These are phyloP conservation scores for Azolla pinnata DNA, from an alignment of 75 land plant species.

Conservation along the genomic window DNA sequence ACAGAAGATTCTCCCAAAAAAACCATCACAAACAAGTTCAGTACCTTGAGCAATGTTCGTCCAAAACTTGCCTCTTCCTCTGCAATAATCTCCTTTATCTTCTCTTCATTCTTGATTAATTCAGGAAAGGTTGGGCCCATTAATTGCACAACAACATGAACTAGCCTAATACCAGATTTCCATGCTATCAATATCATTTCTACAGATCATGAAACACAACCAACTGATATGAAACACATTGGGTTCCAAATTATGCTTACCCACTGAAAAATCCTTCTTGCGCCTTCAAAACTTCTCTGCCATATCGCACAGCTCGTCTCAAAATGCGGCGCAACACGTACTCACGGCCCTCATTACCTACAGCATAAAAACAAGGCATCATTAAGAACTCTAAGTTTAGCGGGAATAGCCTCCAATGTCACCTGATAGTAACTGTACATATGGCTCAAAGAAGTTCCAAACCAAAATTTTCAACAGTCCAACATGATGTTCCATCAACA, in stretches of 20 bases:
- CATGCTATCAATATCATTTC: too few species aligned
- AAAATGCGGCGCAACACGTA: constrained; percentile 88
- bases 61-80: constrained; percentile 94
- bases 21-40: neutral
- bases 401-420: too few species aligned
- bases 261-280: constrained; percentile 86
- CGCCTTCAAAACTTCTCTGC: constrained; percentile 84
- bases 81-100: constrained; percentile 59
- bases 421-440: too few species aligned
- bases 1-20: neutral
- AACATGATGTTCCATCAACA: too few species aligned
- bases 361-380: too few species aligned
- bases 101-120: constrained; percentile 51
- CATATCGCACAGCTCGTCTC: constrained; percentile 92
- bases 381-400: too few species aligned
- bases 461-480: too few species aligned
- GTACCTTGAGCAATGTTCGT: constrained; percentile 69
- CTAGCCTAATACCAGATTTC: constrained; percentile 71
- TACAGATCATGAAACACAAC: too few species aligned
- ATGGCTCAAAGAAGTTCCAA: too few species aligned
- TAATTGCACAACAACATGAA: constrained; percentile 47
- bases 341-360: constrained; percentile 94
- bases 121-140: constrained; percentile 91
- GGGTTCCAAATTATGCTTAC: constrained; percentile 48
- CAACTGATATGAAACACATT: too few species aligned